Base-by-base conservation (phyloP, 176 grass and related monocot species). In the Ensete glaucum region DNA sequence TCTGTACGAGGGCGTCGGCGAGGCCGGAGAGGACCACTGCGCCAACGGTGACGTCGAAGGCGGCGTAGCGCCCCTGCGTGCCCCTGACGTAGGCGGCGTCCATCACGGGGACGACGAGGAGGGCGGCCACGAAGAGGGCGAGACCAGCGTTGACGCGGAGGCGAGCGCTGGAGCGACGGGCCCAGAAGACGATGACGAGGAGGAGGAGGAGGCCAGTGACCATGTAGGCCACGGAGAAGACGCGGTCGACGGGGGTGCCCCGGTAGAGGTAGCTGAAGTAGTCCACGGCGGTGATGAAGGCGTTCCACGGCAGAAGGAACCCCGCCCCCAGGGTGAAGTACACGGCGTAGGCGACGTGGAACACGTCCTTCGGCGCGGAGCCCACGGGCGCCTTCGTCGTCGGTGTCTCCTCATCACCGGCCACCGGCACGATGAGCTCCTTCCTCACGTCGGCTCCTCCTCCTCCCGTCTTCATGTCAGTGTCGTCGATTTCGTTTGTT, bases 221-320 rank as follows among this genome's bases (percentile, higher is more conserved):
- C 90, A 91, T 98, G 95, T 93, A 93, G 2, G 86, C 50, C 5
- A 98, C 86, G 26, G 88, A 91, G 86, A 93, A 98, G 76, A 98
- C 85, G 62, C 88, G 94, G 84, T 98, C 94, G 16, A 98, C 80
- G 52, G 86, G 73, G 9, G 83, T 78, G 2, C 72, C 82, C 10
- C 84, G 94, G 85, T 98, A 98, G 78, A 98, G 86, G 85, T 91
- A 98, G 80, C 75, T 67, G 88, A 98, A 98, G 86, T 98, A 98
- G 77, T 98, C 94, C 67, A 98, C 94, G 77, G 94, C 94, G 68
- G 94, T 98, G 77, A 98, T 93, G 94, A 82, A 98, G 77, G 94
- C 90, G 86, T 98, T 93, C 94, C 94, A 98, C 2, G 94, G 94
- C 63, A 98, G 64, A n/a, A 98, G 94, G 84, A 85, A 98, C 11